Evolutionary conservation across 2,329 filamentous ascomycete species (phyloP).

Genomic region (Aspergillus luchuensis): DNA sequence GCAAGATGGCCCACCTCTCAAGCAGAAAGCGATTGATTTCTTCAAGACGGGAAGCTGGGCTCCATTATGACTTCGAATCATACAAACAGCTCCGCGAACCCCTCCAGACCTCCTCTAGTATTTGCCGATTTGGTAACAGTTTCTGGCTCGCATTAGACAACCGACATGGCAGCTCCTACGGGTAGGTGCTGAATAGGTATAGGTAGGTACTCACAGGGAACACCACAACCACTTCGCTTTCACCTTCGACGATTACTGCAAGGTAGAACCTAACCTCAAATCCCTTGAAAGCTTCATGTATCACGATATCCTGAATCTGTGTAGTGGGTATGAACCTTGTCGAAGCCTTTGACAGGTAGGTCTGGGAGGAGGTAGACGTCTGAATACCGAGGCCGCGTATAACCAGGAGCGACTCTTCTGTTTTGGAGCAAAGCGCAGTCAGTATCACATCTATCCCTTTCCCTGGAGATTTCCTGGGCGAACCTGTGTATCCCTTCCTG

Average conservation of each 20-base stretch:
- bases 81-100: constrained; percentile 81
- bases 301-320: constrained; percentile 87
- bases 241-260: constrained; percentile 84
- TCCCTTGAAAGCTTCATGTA: constrained; percentile 91
- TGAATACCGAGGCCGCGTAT: constrained; percentile 89
- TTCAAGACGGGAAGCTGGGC: neutral
- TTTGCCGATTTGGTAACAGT: constrained; percentile 70
- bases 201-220: constrained; percentile 65
- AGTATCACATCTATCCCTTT: neutral
- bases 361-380: constrained; percentile 70
- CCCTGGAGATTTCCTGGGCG: constrained; percentile 12
- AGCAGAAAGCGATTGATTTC: neutral
- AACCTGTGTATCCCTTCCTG: constrained; percentile 55
- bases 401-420: constrained; percentile 82
- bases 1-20: neutral
- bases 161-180: neutral
- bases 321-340: constrained; percentile 87
- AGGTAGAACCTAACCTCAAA: constrained; percentile 91
- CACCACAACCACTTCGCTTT: constrained; percentile 88
- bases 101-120: constrained; percentile 89
- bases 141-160: constrained; percentile 42
- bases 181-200: neutral
- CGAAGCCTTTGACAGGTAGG: constrained; percentile 64
- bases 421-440: constrained; percentile 44
- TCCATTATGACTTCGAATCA: constrained; percentile 58